phyloP scores from a whole-genome alignment of 805 yeast genomes.

The Naumovozyma dairenensis region DNA sequence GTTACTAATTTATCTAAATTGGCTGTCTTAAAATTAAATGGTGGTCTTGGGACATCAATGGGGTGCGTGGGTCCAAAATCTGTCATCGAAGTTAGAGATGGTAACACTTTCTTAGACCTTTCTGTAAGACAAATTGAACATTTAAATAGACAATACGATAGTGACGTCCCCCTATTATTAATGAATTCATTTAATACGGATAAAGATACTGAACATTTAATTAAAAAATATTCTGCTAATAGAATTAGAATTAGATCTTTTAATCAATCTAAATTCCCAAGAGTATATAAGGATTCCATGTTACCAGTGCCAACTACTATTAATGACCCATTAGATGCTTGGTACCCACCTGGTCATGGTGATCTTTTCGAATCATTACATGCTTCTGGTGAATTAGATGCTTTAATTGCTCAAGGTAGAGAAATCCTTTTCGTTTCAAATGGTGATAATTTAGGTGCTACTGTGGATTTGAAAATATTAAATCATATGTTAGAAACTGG shows the following conservation, averaged over 20 bases:
- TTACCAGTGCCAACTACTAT: conserved; percentile 81
- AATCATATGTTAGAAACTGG: conserved; percentile 87
- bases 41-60: conserved; percentile 98
- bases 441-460: conserved; percentile 98
- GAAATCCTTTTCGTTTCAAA: conserved; percentile 92
- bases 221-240: conserved; percentile 94
- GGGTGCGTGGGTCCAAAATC: conserved; percentile 96
- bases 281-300: conserved; percentile 90
- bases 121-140: conserved; percentile 95
- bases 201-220: conserved; percentile 80
- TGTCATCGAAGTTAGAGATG: conserved; percentile 96
- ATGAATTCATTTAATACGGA: conserved; percentile 99
- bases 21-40: conserved; percentile 93
- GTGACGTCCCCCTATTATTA: conserved; percentile 90
- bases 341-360: conserved; percentile 99
- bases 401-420: conserved; percentile 83
- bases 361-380: conserved; percentile 87
- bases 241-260: conserved; percentile 90
- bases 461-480: conserved; percentile 84
- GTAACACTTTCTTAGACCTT: conserved; percentile 91
- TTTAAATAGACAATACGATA: conserved; percentile 78
- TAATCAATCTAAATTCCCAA: conserved; percentile 96
- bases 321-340: conserved; percentile 67
- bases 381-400: conserved; percentile 85
- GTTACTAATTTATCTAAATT: conserved; percentile 53